Conservation (phyloP, 1,139 yeast genomes). For the Pichia sp. region DNA sequence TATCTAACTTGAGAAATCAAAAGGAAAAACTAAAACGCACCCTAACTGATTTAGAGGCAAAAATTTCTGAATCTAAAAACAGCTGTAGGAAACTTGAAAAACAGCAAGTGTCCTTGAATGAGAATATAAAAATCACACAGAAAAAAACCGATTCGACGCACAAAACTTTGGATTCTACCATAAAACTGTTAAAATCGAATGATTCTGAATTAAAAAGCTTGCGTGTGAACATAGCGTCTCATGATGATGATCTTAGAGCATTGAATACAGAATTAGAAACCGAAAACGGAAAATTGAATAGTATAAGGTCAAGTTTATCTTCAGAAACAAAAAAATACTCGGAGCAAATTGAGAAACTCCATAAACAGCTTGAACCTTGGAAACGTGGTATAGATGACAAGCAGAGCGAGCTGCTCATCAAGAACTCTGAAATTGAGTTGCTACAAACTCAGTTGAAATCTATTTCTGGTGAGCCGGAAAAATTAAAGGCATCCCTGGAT, state of each 20-base stretch:
- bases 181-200: constrained; percentile 40
- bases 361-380: constrained; percentile 80
- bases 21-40: constrained; percentile 35
- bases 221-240: constrained; percentile 42
- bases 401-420: constrained; percentile 61
- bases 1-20: constrained; percentile 40
- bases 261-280: constrained; percentile 43
- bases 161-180: constrained; percentile 42
- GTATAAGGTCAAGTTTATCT: constrained; percentile 62
- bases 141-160: constrained; percentile 11
- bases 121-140: constrained; percentile 31
- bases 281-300: constrained; percentile 57
- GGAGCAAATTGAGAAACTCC: constrained; percentile 58
- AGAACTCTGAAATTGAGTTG: constrained; percentile 62
- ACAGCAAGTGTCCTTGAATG: constrained; percentile 20
- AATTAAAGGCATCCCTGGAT: constrained; percentile 45
- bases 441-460: constrained; percentile 46
- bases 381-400: constrained; percentile 62
- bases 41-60: constrained; percentile 36
- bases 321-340: constrained; percentile 69
- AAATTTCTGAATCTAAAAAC: constrained; percentile 50
- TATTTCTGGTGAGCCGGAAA: constrained; percentile 44
- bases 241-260: constrained; percentile 41
- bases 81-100: constrained; percentile 51
- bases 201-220: constrained; percentile 44